Conservation (phyloP, 371 early-diverging fungal species). For the Dentiscutata heterogama region DNA sequence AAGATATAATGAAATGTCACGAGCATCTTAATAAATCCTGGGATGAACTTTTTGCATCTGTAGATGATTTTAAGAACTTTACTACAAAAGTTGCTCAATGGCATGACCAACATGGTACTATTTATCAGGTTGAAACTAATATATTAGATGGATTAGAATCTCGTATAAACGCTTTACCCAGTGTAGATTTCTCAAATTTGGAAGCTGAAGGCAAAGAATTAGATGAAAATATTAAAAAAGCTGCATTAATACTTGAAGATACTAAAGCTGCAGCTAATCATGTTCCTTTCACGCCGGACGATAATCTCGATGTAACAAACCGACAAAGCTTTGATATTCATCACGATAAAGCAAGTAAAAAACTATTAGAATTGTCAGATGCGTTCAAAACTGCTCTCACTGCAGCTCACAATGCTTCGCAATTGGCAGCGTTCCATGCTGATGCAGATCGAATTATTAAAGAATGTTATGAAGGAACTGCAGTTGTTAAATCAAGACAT, state of each 20-base stretch:
- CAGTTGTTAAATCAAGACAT: slow-evolving; percentile 51
- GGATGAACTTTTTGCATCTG: slow-evolving; percentile 14
- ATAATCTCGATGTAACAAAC: slow-evolving; percentile 24
- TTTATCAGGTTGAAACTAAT: slow-evolving; percentile 36
- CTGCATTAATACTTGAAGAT: slow-evolving; percentile 7
- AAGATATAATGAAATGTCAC: slow-evolving; percentile 30
- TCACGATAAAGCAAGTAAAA: slow-evolving; percentile 9
- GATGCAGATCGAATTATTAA: slow-evolving; percentile 49
- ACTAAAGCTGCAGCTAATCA: neutral
- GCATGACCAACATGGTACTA: slow-evolving; percentile 26
- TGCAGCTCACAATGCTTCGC: slow-evolving; percentile 46
- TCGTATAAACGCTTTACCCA: slow-evolving; percentile 27
- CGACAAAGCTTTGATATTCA: slow-evolving; percentile 43
- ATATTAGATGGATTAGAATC: slow-evolving; percentile 30
- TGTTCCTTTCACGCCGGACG: slow-evolving; percentile 1
- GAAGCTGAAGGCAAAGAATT: slow-evolving; percentile 40
- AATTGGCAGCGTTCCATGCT: slow-evolving; percentile 49
- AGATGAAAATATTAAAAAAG: slow-evolving; percentile 28
- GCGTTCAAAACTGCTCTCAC: slow-evolving; percentile 38
- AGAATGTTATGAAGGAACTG: slow-evolving; percentile 51
- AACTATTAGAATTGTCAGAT: slow-evolving; percentile 28
- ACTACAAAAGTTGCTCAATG: slow-evolving; percentile 10
- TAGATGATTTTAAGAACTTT: slow-evolving; percentile 21
- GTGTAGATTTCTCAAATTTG: slow-evolving; percentile 27
- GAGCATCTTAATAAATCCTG: neutral